Evolutionary conservation across 176 grass and related monocot species (phyloP).

Genomic region (Carex kokanica): DNA sequence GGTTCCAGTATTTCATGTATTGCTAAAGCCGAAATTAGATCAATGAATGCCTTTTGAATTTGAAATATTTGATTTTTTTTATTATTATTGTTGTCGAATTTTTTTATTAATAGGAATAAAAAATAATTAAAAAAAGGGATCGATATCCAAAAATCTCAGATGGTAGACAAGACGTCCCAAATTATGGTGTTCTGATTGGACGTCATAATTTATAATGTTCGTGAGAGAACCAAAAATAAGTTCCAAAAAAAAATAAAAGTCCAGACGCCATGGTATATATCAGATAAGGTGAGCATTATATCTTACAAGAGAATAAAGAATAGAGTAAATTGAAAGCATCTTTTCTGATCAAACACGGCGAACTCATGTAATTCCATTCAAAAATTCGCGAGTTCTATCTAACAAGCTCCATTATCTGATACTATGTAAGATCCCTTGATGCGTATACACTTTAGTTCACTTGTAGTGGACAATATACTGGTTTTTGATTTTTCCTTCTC

Average conservation of each 20-base stretch:
- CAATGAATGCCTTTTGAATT: not conserved
- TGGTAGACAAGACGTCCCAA: no score
- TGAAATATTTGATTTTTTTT: not conserved
- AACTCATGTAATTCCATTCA: conserved; percentile 1
- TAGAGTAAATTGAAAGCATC: not conserved
- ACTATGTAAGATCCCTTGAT: conserved; percentile 37
- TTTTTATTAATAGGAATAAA: no score
- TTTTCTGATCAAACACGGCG: not conserved
- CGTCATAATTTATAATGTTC: no score
- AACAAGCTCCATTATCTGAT: conserved; percentile 14
- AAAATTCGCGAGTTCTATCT: not conserved
- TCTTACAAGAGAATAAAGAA: not conserved
- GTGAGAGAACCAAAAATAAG: no score
- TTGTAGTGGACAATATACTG: not conserved
- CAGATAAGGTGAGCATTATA: not conserved
- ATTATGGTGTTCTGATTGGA: no score
- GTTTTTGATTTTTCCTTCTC: not conserved
- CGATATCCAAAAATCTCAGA: no score
- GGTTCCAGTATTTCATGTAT: not conserved
- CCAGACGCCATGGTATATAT: no score
- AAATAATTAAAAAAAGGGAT: no score
- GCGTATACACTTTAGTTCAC: not conserved
- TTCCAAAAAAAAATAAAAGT: no score
- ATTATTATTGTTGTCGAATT: no score
- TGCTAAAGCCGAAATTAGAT: not conserved